Percentiles rank a stretch among this genome's conserved stretches.
Evolutionary conservation across 2,329 filamentous ascomycete species (phyloP).

Genomic region (Mycosphaerella arachidis): DNA sequence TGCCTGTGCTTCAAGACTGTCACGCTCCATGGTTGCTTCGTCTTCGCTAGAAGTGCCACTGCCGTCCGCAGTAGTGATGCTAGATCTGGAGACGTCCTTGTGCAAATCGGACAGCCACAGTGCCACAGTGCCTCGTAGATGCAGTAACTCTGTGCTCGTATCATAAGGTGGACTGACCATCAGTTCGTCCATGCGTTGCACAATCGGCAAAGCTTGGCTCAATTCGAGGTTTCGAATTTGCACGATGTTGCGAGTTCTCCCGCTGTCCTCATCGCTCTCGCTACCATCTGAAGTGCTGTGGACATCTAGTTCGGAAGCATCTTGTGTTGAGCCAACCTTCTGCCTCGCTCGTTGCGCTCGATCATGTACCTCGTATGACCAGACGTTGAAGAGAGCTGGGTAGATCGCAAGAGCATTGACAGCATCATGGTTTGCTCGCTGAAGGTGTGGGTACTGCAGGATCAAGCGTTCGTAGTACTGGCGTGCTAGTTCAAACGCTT

Average conservation of each 20-base stretch:
- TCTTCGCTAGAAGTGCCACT: conserved; percentile 8
- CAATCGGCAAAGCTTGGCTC: conserved; percentile 57
- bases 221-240: conserved; percentile 42
- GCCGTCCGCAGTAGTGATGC: background rate
- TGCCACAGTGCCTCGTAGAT: conserved; percentile 67
- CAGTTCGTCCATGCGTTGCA: conserved; percentile 64
- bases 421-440: conserved; percentile 50
- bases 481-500: conserved; percentile 55
- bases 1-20: background rate
- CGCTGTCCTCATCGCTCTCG: conserved; percentile 2
- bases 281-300: background rate
- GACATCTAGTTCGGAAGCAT: conserved; percentile 4
- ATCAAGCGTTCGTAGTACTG: conserved; percentile 76
- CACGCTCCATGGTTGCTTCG: background rate
- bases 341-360: conserved; percentile 48
- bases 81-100: conserved; percentile 4
- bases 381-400: conserved; percentile 72
- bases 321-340: conserved; percentile 11
- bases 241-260: conserved; percentile 28
- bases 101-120: conserved; percentile 70
- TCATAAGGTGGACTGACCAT: conserved; percentile 67
- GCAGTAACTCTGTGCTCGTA: conserved; percentile 61
- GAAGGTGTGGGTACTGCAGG: conserved; percentile 68
- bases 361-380: conserved; percentile 69
- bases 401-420: conserved; percentile 73